phyloP scores from a whole-genome alignment of 805 yeast species.

The Brettanomyces anomalus region DNA sequence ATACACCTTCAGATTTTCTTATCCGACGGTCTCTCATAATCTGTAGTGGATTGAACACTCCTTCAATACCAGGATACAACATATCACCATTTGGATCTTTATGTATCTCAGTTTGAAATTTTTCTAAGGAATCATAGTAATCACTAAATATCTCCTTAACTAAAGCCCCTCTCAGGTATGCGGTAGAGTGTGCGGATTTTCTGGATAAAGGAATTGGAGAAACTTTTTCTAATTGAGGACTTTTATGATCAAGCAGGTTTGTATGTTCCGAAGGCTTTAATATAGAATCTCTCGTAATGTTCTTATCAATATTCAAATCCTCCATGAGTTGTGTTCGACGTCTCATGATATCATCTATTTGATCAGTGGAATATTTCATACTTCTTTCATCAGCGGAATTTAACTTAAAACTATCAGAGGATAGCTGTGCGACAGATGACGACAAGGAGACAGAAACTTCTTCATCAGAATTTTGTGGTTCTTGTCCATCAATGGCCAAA shows the following conservation, averaged over 20 bases:
- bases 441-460: too few relatives aligned
- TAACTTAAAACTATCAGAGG: too few relatives aligned
- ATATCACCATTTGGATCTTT: slow-evolving; percentile 13
- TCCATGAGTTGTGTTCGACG: slow-evolving; percentile 33
- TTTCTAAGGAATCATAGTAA: slow-evolving; percentile 40
- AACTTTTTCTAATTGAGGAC: too few relatives aligned
- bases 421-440: too few relatives aligned
- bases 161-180: too few relatives aligned
- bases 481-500: too few relatives aligned
- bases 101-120: slow-evolving; percentile 26
- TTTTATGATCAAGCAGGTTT: too few relatives aligned
- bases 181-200: too few relatives aligned
- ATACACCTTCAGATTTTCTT: slow-evolving; percentile 41
- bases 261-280: too few relatives aligned
- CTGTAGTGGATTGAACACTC: slow-evolving; percentile 74
- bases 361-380: background rate
- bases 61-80: slow-evolving; percentile 45
- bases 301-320: slow-evolving; percentile 31
- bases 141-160: slow-evolving; percentile 29
- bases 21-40: slow-evolving; percentile 64
- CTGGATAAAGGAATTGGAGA: too few relatives aligned
- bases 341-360: slow-evolving; percentile 32
- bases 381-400: too few relatives aligned
- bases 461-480: too few relatives aligned
- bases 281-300: slow-evolving; percentile 12